These are phyloP conservation scores for Plasmodium vinckei DNA, from an alignment of 169 alveolate species.

Conservation along the genomic window DNA sequence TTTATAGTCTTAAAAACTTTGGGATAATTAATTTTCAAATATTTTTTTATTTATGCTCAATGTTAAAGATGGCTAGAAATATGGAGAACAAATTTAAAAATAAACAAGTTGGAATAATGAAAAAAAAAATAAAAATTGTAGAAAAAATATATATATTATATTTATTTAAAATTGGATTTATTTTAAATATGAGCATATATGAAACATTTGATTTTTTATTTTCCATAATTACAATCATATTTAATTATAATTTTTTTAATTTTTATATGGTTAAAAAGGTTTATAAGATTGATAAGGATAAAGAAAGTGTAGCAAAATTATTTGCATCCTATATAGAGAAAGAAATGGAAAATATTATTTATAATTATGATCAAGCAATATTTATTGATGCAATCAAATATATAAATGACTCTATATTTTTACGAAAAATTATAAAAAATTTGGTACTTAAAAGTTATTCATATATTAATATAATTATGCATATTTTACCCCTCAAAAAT, in stretches of 20 bases:
- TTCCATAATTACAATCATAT: conserved; percentile 2
- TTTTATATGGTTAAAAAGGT: conserved; percentile 35
- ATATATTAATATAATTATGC: conserved; percentile 43
- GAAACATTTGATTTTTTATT: conserved; percentile 48
- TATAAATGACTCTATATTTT: conserved; percentile 40
- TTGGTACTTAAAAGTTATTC: conserved; percentile 40
- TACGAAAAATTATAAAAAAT: conserved; percentile 13
- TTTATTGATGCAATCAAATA: conserved; percentile 37
- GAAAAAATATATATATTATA: conserved; percentile 38
- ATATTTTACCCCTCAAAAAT: conserved; percentile 11
- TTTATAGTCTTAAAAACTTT: conserved; percentile 13
- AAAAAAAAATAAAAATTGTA: conserved; percentile 34
- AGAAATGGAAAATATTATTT: conserved; percentile 13
- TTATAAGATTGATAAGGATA: conserved; percentile 17
- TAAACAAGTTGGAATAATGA: not conserved
- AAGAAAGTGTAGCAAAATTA: not conserved
- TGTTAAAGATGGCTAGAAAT: not conserved
- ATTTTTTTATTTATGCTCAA: conserved; percentile 48
- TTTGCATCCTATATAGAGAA: conserved; percentile 20
- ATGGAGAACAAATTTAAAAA: not conserved
- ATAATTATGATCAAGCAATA: conserved; percentile 18
- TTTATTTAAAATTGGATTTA: conserved; percentile 25
- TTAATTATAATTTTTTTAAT: conserved; percentile 39
- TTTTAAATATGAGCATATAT: conserved; percentile 45
- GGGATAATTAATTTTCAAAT: conserved; percentile 37